These are phyloP conservation scores for Mycena amicta DNA, from an alignment of 768 basidiomycete genomes.

Conservation along the genomic window DNA sequence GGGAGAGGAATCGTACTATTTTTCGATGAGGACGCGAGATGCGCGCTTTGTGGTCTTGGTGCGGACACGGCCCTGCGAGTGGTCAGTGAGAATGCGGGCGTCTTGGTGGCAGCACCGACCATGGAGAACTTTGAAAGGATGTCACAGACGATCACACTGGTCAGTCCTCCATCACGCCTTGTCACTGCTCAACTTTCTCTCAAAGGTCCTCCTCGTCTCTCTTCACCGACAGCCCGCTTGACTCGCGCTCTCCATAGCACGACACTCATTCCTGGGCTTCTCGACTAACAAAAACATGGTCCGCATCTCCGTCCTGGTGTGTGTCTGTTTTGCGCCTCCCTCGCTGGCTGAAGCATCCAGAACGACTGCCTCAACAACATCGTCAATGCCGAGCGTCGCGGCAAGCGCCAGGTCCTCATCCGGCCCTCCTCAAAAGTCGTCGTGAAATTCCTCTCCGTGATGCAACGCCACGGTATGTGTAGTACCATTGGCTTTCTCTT, in stretches of 20 bases:
- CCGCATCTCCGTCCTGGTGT: slow-evolving; percentile 84
- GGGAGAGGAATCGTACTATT: slow-evolving; percentile 70
- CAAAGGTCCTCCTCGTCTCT: slow-evolving; percentile 18
- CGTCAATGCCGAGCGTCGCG: slow-evolving; percentile 98
- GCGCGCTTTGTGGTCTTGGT: slow-evolving; percentile 99
- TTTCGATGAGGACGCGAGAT: slow-evolving; percentile 98
- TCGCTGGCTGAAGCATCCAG: slow-evolving; percentile 4
- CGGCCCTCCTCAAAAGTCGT: slow-evolving; percentile 98
- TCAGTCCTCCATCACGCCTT: slow-evolving; percentile 28
- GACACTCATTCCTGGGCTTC: slow-evolving; percentile 81
- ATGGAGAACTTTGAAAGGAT: not conserved
- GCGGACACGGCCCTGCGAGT: slow-evolving; percentile 90
- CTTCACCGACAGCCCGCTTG: slow-evolving; percentile 54
- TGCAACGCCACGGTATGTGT: slow-evolving; percentile 93
- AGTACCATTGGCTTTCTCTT: slow-evolving; percentile 2
- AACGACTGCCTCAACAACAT: slow-evolving; percentile 78
- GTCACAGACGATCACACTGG: slow-evolving; percentile 60
- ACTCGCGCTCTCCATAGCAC: slow-evolving; percentile 81
- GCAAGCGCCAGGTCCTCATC: slow-evolving; percentile 98
- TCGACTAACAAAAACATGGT: slow-evolving; percentile 60
- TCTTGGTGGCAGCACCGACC: not conserved
- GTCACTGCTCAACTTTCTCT: slow-evolving; percentile 27
- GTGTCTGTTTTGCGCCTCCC: slow-evolving; percentile 47
- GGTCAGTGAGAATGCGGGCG: not conserved
- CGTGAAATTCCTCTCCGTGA: slow-evolving; percentile 95